A percentile compares a stretch with the other conserved stretches of the same genome.
Evolutionary conservation across 306 rosid genomes (phyloP).

Genomic region (Fragaria nilgerrensis): DNA sequence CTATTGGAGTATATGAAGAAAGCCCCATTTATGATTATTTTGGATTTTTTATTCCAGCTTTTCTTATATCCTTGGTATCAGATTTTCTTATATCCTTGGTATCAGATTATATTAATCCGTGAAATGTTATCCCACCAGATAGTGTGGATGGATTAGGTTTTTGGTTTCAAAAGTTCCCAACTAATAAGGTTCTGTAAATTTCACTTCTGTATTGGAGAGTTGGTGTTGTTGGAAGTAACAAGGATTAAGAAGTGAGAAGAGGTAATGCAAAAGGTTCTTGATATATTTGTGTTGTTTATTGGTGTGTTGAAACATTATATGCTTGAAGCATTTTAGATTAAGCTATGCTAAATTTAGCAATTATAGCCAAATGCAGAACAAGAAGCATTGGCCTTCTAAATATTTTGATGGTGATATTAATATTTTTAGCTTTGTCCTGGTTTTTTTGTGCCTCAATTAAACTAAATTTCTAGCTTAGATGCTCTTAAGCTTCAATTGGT

Average conservation of each 20-base stretch:
- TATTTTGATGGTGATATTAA: neutral
- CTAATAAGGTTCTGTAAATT: neutral
- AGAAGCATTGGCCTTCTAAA: neutral
- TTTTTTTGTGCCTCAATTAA: neutral
- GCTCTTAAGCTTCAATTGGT: neutral
- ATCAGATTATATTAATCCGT: neutral
- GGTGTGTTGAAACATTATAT: neutral
- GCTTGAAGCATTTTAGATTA: conserved; percentile 1
- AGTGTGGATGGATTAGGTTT: neutral
- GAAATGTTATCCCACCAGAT: neutral
- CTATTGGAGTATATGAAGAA: neutral
- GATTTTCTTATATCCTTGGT: too few species aligned
- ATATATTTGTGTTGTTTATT: neutral
- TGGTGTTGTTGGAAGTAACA: neutral
- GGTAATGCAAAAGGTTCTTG: neutral
- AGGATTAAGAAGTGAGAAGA: neutral
- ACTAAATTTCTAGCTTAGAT: neutral
- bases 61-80: too few species aligned
- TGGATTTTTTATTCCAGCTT: neutral
- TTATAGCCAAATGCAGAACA: neutral
- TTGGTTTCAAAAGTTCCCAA: neutral
- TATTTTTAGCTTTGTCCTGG: neutral
- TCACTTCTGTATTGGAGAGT: neutral
- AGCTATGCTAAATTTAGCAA: neutral
- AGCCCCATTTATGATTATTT: neutral